phyloP scores from a whole-genome alignment of 768 basidiomycete species.

The Coprinellus micaceus region DNA sequence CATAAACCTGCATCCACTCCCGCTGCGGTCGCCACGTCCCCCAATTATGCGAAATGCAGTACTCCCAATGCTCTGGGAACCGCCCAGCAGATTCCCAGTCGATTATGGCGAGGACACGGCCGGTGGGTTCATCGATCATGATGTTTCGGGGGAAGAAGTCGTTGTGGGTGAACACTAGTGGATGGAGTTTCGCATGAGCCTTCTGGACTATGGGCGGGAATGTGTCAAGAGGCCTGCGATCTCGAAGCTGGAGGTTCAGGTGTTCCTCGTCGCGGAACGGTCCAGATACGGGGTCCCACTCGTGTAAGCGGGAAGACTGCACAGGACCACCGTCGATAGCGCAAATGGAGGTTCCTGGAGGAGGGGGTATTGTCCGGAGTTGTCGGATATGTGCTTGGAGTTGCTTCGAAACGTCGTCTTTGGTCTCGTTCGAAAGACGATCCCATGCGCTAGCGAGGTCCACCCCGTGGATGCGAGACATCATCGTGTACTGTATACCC shows the following conservation, averaged over 20 bases:
- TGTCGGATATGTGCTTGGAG: background rate
- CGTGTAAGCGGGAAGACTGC: background rate
- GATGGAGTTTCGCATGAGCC: background rate
- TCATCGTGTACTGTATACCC: background rate
- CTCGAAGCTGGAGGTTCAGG: background rate
- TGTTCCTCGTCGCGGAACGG: background rate
- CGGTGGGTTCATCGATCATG: background rate
- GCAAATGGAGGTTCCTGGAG: background rate
- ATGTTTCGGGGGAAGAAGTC: background rate
- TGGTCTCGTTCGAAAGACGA: background rate
- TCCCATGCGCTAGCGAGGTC: background rate
- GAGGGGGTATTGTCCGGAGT: background rate
- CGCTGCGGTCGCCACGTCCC: background rate
- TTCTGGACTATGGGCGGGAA: background rate
- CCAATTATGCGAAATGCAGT: background rate
- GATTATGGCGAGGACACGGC: background rate
- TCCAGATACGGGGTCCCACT: background rate
- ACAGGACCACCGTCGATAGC: background rate
- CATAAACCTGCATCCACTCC: background rate
- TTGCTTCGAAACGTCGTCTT: background rate
- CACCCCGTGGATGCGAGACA: background rate
- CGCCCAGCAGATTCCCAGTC: background rate
- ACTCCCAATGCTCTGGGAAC: background rate
- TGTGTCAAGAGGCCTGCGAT: background rate
- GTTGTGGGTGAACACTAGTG: background rate